Evolutionary conservation across 805 yeast genomes (phyloP), one percentile per base, ranked within the genome.

Genomic region (Wilhelminamyces savonicus): DNA sequence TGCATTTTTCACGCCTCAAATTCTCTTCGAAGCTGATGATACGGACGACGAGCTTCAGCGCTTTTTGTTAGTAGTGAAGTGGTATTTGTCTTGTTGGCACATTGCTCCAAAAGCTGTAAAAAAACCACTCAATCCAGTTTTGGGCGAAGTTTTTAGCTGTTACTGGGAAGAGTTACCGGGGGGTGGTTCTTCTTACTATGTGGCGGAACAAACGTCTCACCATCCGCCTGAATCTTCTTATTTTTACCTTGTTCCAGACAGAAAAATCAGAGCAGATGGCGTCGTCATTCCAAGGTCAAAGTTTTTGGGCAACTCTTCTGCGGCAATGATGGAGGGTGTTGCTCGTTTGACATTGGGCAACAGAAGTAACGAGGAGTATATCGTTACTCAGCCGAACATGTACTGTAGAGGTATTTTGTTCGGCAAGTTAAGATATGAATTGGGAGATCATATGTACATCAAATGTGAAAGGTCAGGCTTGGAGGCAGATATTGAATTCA

Each of bases 221-320:
- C 98, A 92, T 53, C 97, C 98, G n/a, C 98, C 98, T 10, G 82
- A 92, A 52, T 85, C 96, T 1, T 80, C 95, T 0, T 92, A 90
- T 56, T 92, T 87, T 51, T 92, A 85, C 53, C 66, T 80, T 57
- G 72, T 84, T 21, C 98, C 98, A 0, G 82, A 76, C 34, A 72
- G 74, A 35, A 74, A 75, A 42, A 83, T 92, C 35, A 74, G 92
- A 39, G 86, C 81, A 14, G 98, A 92, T 49, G 98, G 98, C 18
- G 71, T 82, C 10, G 76, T 87, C 13, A 68, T 86, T 25, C 98
- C 98, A 14, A 79, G 74, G 48, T 87, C 97, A 1, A 74, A 76
- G 46, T 92, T 92, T 47, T 65, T 90, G 36, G 98, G 98, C 19
- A 92, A 92, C 51, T 86, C 96, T 2, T 88, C 96, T 0, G 98